Conservation (phyloP, 1,284 basidiomycete species). For the Fomitiporia mediterranea region DNA sequence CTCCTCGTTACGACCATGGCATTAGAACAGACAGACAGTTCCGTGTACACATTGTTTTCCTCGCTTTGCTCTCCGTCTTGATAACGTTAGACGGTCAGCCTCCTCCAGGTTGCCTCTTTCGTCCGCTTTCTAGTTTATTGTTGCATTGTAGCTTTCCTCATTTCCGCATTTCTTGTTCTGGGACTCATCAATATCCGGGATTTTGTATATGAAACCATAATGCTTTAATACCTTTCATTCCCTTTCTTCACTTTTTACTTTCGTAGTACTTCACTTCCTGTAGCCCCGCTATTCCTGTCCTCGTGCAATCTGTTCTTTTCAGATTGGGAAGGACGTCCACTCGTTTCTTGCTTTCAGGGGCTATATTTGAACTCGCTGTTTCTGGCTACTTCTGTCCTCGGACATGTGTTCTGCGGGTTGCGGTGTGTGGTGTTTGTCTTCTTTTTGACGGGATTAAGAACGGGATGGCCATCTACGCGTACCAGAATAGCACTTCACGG, state of each 20-base stretch:
- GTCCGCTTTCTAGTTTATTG: not conserved
- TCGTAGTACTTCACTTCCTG: not conserved
- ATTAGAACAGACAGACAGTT: not conserved
- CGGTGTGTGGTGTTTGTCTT: too few species aligned
- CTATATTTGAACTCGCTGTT: too few species aligned
- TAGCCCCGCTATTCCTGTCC: not conserved
- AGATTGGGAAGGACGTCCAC: not conserved
- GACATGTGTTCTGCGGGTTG: too few species aligned
- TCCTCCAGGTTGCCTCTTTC: not conserved
- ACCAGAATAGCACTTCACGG: too few species aligned
- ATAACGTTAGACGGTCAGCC: too few species aligned
- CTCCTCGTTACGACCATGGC: not conserved
- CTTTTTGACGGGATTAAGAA: too few species aligned
- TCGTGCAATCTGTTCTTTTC: not conserved
- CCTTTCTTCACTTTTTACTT: not conserved
- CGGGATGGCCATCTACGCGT: too few species aligned
- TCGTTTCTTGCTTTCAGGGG: not conserved
- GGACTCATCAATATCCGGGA: not conserved
- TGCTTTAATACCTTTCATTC: not conserved
- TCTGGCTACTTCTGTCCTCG: too few species aligned
- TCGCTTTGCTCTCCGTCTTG: not conserved
- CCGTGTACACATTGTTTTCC: not conserved
- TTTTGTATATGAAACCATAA: not conserved
- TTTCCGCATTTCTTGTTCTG: not conserved
- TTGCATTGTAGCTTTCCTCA: not conserved